Percentiles rank a stretch among this genome's conserved stretches.
These are phyloP conservation scores for Alternaria atra DNA, from an alignment of 2,329 filamentous ascomycete species.

Conservation along the genomic window DNA sequence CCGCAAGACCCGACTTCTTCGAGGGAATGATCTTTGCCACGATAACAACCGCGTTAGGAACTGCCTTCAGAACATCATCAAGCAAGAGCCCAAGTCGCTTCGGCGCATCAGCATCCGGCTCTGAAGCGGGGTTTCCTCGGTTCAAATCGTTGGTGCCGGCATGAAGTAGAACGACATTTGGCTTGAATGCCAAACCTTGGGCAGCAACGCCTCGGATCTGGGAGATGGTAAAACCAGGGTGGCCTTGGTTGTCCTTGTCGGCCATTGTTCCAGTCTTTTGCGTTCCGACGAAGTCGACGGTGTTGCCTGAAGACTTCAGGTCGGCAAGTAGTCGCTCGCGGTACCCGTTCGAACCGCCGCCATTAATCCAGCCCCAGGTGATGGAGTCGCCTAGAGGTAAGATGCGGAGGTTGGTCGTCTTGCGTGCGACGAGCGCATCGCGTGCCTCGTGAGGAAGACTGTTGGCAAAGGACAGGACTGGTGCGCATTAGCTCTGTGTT, in stretches of 20 bases:
- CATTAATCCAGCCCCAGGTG: constrained; percentile 41
- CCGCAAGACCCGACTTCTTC: constrained; percentile 19
- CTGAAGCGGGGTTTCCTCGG: constrained; percentile 17
- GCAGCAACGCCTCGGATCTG: constrained; percentile 32
- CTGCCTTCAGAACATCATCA: constrained; percentile 41
- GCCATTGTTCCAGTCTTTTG: constrained; percentile 40
- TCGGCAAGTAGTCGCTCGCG: constrained; percentile 39
- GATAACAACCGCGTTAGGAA: constrained; percentile 46
- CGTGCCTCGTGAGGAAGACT: constrained; percentile 15
- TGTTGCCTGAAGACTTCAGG: constrained; percentile 31
- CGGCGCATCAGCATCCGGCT: constrained; percentile 42
- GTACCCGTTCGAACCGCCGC: constrained; percentile 41
- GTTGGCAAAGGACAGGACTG: constrained; percentile 12
- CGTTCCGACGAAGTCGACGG: constrained; percentile 44
- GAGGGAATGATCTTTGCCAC: constrained; percentile 50
- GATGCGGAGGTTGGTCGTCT: constrained; percentile 21
- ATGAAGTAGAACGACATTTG: constrained; percentile 35
- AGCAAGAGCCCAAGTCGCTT: constrained; percentile 45
- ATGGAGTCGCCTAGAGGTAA: constrained; percentile 35
- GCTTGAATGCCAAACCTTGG: constrained; percentile 13
- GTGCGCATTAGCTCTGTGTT: neutral
- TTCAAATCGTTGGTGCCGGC: constrained; percentile 36
- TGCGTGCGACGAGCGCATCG: constrained; percentile 8
- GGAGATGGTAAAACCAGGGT: constrained; percentile 43
- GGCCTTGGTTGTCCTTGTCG: constrained; percentile 47